Conservation (phyloP, 495 filamentous ascomycete species). For the Parachaetomium inaequale region DNA sequence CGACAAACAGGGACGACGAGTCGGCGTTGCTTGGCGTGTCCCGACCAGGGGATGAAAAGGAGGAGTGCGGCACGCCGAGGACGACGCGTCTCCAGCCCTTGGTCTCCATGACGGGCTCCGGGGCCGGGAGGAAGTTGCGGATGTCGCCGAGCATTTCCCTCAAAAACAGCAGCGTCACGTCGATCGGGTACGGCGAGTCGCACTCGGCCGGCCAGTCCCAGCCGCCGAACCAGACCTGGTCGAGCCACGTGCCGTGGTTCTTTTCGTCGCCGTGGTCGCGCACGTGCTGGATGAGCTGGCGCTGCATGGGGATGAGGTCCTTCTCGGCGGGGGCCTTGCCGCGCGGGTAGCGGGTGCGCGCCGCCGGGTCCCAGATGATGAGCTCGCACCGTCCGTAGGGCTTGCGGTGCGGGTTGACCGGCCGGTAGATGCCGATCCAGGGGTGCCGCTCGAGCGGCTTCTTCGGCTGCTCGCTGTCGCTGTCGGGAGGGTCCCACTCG, state of each 20-base stretch:
- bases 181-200: conserved; percentile 21
- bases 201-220: conserved; percentile 19
- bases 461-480: conserved; percentile 8
- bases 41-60: background rate
- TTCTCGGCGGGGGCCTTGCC: conserved; percentile 7
- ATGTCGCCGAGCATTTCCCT: conserved; percentile 23
- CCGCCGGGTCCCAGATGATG: conserved; percentile 47
- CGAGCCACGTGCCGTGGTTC: conserved; percentile 28
- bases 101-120: conserved; percentile 19
- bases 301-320: conserved; percentile 42
- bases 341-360: conserved; percentile 20
- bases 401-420: conserved; percentile 30
- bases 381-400: conserved; percentile 32
- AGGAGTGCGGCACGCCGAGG: background rate
- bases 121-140: conserved; percentile 31
- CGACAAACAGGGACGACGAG: conserved; percentile 6
- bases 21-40: background rate
- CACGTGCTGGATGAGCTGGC: conserved; percentile 34
- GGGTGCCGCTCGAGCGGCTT: conserved; percentile 30
- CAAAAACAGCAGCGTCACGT: conserved; percentile 27
- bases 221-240: conserved; percentile 41
- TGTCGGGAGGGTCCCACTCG: conserved; percentile 32
- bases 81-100: conserved; percentile 1
- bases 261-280: conserved; percentile 22
- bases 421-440: conserved; percentile 43